Base-by-base conservation (phyloP, 2,329 filamentous ascomycete genomes). In the Clonostachys solani region DNA sequence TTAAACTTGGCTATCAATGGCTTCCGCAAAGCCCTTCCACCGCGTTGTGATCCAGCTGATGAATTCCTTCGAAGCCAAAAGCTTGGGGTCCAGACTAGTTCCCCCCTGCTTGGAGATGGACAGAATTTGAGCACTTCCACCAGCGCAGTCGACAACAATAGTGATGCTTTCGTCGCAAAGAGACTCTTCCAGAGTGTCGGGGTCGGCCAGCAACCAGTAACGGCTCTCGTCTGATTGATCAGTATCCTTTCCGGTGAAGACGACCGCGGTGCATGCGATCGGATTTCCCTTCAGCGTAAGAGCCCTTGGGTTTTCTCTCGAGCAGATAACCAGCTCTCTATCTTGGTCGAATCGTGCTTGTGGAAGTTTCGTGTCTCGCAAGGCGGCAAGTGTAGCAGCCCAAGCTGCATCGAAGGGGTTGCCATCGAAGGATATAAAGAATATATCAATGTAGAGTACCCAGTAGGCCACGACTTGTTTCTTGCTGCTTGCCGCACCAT, bases 391-490 rank as follows among this genome's bases (percentile, higher is more conserved):
- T 1, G 95, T 77, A 12, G 90, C 84, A 1, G 86, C 80, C 92
- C 92, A 97, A 0, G 90, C 89, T 1, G 89, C 88, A 60, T 99
- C 92, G 54, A 97, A 92, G 2, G 90, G 82, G 59, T 94, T 95
- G 6, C 92, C 92, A 53, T 96, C 92, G 44, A 96, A 83, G 0
- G 89, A 95, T 55, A 99, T 86, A 68, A 96, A 94, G 60, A 96
- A 80, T n/a, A 96, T 77, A 61, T 97, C 92, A 54, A 99, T 88
- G 66, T 96, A 96, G 17, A 99, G 81, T 10, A 89, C 85, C 94
- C 92, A 99, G 66, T 95, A 97, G 0, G 87, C 94, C 62, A 88
- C 92, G 12, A 92, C 67, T n/a, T 62, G 61, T 7, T 62, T 63
- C 12, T 69, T 64, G 41, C 64, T 68, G 15, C 58, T 62, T 37